A percentile compares a stretch with the other conserved stretches of the same genome.
phyloP scores from a whole-genome alignment of 192 early-diverging fungal genomes.

The Mortierella alpina region DNA sequence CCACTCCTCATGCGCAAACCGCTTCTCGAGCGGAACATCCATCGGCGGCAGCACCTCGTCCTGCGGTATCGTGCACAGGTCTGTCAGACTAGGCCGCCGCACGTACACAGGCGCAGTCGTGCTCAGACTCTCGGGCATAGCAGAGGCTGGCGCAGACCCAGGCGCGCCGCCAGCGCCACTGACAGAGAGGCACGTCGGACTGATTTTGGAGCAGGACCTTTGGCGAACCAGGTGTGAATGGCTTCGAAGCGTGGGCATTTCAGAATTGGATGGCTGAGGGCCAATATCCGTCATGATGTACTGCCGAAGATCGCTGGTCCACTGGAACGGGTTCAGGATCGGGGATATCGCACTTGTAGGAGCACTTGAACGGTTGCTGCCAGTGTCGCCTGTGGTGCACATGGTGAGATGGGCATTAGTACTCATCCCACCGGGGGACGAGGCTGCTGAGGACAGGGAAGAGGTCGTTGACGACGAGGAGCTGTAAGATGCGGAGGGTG shows the following conservation, averaged over 20 bases:
- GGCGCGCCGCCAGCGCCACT: no score
- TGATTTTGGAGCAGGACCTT: slow-evolving; percentile 29
- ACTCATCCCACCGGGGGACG: neutral
- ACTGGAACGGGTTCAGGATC: slow-evolving; percentile 35
- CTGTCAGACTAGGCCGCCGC: slow-evolving; percentile 19
- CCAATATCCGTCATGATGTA: slow-evolving; percentile 52
- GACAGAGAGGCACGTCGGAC: neutral
- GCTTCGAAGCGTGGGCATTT: slow-evolving; percentile 19
- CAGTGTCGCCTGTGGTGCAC: no score
- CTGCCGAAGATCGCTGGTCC: slow-evolving; percentile 42
- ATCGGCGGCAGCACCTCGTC: slow-evolving; percentile 34
- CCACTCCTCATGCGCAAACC: slow-evolving; percentile 37
- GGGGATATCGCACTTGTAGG: slow-evolving; percentile 8
- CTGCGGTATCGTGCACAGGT: slow-evolving; percentile 39
- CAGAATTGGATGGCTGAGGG: slow-evolving; percentile 39
- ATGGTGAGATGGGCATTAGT: no score
- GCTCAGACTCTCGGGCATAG: no score
- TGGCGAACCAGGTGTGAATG: slow-evolving; percentile 17
- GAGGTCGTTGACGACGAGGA: slow-evolving; percentile 3
- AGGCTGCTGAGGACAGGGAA: slow-evolving; percentile 1
- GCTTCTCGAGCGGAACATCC: slow-evolving; percentile 14
- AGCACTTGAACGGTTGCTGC: no score
- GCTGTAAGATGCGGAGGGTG: slow-evolving; percentile 3
- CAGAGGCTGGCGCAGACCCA: no score
- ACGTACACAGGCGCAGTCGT: neutral